These are phyloP conservation scores for Rhizophagus clarus DNA, from an alignment of 192 early-diverging fungal species.

Conservation along the genomic window DNA sequence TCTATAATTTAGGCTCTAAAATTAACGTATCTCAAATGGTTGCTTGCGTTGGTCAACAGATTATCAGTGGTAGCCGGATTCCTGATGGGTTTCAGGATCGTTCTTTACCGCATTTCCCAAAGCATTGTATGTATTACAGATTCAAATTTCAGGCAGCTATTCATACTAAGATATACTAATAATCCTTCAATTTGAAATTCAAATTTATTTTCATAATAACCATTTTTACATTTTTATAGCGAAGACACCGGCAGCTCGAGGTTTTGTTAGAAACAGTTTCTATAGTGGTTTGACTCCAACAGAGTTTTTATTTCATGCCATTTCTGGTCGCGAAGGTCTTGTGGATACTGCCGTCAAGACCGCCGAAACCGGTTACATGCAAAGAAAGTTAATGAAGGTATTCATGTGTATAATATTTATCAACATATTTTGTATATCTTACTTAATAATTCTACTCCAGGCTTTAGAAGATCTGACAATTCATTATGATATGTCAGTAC, in stretches of 20 bases:
- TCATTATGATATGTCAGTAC: constrained; percentile 95
- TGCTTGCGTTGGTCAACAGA: constrained; percentile 99
- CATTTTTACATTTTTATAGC: constrained; percentile 46
- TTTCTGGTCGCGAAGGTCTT: constrained; percentile 98
- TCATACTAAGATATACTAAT: too few species aligned
- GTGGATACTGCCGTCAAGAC: constrained; percentile 99
- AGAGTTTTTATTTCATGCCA: constrained; percentile 99
- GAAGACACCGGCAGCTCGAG: constrained; percentile 90
- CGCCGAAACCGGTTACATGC: constrained; percentile 99
- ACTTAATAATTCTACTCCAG: constrained; percentile 32
- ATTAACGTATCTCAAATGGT: constrained; percentile 99
- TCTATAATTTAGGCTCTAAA: constrained; percentile 68
- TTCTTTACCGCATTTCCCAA: constrained; percentile 94
- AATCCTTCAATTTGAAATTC: too few species aligned
- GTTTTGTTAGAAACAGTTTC: constrained; percentile 98
- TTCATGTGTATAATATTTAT: not conserved
- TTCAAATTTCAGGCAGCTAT: not conserved
- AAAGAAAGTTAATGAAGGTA: constrained; percentile 91
- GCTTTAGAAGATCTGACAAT: constrained; percentile 94
- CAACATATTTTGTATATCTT: not conserved
- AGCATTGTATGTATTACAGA: constrained; percentile 61
- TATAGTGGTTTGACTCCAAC: constrained; percentile 93
- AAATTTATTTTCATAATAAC: constrained; percentile 10
- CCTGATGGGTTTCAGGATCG: constrained; percentile 97
- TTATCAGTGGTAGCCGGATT: constrained; percentile 95